These are phyloP conservation scores for Exobasidium cylindrosporum DNA, from an alignment of 1,284 basidiomycete genomes.

Conservation along the genomic window DNA sequence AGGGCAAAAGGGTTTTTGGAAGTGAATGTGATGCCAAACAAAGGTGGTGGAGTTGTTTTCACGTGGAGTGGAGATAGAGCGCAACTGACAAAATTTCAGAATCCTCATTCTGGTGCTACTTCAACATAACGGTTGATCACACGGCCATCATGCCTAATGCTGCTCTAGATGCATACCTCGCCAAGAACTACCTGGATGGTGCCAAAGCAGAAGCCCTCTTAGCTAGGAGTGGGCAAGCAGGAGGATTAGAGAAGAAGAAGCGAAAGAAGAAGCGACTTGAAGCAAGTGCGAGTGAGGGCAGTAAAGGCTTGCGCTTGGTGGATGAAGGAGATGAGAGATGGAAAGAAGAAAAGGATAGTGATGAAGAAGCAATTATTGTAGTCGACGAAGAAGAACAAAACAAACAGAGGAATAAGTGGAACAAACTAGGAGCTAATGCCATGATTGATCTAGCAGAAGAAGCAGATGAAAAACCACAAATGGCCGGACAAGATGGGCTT, in stretches of 20 bases:
- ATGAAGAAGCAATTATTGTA: slow-evolving; percentile 28
- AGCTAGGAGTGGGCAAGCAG: slow-evolving; percentile 62
- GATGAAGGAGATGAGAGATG: slow-evolving; percentile 42
- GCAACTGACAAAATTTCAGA: too few relatives aligned
- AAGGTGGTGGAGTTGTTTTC: too few relatives aligned
- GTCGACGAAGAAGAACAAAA: not conserved
- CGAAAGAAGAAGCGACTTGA: slow-evolving; percentile 66
- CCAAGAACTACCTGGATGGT: slow-evolving; percentile 82
- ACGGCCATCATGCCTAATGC: slow-evolving; percentile 37
- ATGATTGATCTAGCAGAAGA: slow-evolving; percentile 7
- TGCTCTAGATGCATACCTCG: slow-evolving; percentile 60
- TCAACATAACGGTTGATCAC: not conserved
- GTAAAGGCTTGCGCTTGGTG: slow-evolving; percentile 30
- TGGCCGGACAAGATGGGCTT: slow-evolving; percentile 11
- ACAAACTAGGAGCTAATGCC: slow-evolving; percentile 3
- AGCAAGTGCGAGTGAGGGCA: not conserved
- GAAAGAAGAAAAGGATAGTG: slow-evolving; percentile 21
- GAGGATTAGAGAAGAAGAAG: slow-evolving; percentile 64
- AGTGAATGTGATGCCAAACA: too few relatives aligned
- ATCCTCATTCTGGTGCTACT: too few relatives aligned
- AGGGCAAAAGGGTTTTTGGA: too few relatives aligned
- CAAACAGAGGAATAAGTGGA: slow-evolving; percentile 19
- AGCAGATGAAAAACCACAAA: slow-evolving; percentile 14
- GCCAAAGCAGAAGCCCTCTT: slow-evolving; percentile 95
- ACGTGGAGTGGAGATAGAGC: too few relatives aligned